phyloP scores from a whole-genome alignment of 73 alveolate genomes.

The Loxodes magnus region DNA sequence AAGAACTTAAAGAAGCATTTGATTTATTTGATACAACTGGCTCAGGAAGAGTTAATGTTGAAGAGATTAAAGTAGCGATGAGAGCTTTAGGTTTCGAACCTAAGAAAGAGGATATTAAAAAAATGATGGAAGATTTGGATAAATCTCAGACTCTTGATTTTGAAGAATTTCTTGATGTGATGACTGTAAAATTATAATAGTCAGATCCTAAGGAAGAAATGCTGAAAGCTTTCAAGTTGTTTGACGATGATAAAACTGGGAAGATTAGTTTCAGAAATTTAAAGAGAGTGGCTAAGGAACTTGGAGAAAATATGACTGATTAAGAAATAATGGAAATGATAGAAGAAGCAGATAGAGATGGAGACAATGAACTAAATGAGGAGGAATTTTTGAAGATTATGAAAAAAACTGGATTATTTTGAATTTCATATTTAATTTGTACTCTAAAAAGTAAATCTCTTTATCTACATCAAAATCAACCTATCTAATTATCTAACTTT shows the following conservation, averaged over 20 bases:
- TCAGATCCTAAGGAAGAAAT: constrained; percentile 82
- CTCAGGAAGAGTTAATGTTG: no score
- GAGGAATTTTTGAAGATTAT: constrained; percentile 63
- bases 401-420: constrained; percentile 55
- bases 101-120: constrained; percentile 54
- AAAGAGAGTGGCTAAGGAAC: constrained; percentile 67
- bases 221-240: constrained; percentile 79
- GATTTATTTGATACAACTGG: no score
- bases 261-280: constrained; percentile 58
- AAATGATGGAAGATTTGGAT: constrained; percentile 58
- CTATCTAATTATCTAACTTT: no score
- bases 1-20: constrained; percentile 59
- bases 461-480: no score
- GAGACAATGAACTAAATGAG: constrained; percentile 59
- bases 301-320: constrained; percentile 64
- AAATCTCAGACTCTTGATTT: no score
- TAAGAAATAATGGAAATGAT: constrained; percentile 57
- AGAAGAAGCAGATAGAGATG: constrained; percentile 65
- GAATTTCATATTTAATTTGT: no score
- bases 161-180: constrained; percentile 47
- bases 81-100: constrained; percentile 70
- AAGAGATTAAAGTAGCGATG: constrained; percentile 70
- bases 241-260: constrained; percentile 88
- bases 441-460: no score
- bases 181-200: constrained; percentile 68